A percentile compares a stretch with the other conserved stretches of the same genome.
Conservation (phyloP, 2,329 filamentous ascomycete genomes). For the Alternaria atra region DNA sequence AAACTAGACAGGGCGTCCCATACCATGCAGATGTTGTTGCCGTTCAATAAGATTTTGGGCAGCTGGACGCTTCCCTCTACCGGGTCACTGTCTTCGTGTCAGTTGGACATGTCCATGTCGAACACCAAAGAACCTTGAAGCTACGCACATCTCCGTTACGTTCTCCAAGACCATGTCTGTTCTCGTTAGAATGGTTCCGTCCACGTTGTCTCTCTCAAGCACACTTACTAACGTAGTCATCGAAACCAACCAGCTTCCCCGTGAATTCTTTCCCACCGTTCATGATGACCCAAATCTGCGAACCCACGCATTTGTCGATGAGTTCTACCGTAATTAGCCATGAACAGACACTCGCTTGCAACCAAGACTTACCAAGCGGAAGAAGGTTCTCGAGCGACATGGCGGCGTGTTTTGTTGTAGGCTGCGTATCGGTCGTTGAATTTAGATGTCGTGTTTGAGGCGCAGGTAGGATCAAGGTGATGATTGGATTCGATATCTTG, state of each 20-base stretch:
- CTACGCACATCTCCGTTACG: conserved; percentile 88
- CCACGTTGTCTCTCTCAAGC: neutral
- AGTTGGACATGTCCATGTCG: conserved; percentile 5
- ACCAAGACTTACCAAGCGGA: conserved; percentile 36
- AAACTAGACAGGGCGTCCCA: conserved; percentile 28
- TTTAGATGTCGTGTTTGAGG: conserved; percentile 11
- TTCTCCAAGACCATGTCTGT: conserved; percentile 98
- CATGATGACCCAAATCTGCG: conserved; percentile 98
- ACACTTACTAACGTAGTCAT: conserved; percentile 98
- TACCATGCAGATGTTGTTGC: conserved; percentile 99
- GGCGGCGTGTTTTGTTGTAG: conserved; percentile 2
- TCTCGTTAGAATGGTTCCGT: conserved; percentile 4
- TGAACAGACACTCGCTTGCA: neutral
- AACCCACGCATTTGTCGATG: conserved; percentile 98
- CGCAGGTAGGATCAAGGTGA: conserved; percentile 16
- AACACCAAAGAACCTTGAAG: neutral
- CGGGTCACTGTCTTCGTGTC: conserved; percentile 75
- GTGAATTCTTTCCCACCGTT: conserved; percentile 99
- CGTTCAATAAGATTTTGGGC: conserved; percentile 93
- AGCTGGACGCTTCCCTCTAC: conserved; percentile 83
- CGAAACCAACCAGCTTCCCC: conserved; percentile 92
- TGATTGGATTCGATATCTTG: conserved; percentile 32
- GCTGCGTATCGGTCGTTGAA: neutral
- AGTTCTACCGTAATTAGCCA: conserved; percentile 71
- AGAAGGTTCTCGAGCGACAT: conserved; percentile 46